A percentile compares a stretch with the other conserved stretches of the same genome.
These are phyloP conservation scores for Dioscorea dumetorum DNA, from an alignment of 106 monocot genomes.

Conservation along the genomic window DNA sequence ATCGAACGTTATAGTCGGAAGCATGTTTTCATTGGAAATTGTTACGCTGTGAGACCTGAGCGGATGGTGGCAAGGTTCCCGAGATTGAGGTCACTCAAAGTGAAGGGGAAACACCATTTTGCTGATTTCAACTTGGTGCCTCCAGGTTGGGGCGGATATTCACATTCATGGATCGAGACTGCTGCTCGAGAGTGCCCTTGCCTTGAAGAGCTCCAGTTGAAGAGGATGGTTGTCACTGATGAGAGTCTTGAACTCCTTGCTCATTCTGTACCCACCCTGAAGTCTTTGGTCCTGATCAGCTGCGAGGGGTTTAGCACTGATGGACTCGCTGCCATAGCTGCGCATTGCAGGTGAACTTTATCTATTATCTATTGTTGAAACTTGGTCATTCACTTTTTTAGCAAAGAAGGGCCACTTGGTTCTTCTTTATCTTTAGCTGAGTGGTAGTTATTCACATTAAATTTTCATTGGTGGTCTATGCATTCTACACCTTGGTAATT, in stretches of 20 bases:
- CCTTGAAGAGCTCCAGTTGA: conserved; percentile 26
- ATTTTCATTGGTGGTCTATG: too few species aligned
- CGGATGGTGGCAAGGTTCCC: conserved; percentile 18
- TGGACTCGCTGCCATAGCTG: conserved; percentile 29
- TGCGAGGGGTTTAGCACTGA: conserved; percentile 43
- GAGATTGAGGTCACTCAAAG: conserved; percentile 5
- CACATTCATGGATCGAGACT: conserved; percentile 20
- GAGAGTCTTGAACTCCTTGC: conserved; percentile 22
- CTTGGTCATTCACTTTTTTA: too few species aligned
- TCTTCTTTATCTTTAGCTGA: too few species aligned
- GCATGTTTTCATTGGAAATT: conserved; percentile 24
- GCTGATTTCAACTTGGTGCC: conserved; percentile 31
- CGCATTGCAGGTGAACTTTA: conserved; percentile 23
- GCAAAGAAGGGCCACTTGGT: too few species aligned
- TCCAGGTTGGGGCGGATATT: conserved; percentile 19
- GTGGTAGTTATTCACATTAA: too few species aligned
- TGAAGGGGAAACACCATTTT: conserved; percentile 37
- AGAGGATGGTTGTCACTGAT: conserved; percentile 38
- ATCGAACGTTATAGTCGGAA: conserved; percentile 21
- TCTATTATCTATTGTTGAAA: too few species aligned
- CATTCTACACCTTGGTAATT: too few species aligned
- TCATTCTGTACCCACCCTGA: conserved; percentile 20
- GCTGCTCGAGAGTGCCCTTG: conserved; percentile 10
- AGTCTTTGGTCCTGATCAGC: conserved; percentile 19
- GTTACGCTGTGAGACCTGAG: conserved; percentile 22